These are phyloP conservation scores for Fragaria ananassa DNA, from an alignment of 306 rosid genomes.

Conservation along the genomic window DNA sequence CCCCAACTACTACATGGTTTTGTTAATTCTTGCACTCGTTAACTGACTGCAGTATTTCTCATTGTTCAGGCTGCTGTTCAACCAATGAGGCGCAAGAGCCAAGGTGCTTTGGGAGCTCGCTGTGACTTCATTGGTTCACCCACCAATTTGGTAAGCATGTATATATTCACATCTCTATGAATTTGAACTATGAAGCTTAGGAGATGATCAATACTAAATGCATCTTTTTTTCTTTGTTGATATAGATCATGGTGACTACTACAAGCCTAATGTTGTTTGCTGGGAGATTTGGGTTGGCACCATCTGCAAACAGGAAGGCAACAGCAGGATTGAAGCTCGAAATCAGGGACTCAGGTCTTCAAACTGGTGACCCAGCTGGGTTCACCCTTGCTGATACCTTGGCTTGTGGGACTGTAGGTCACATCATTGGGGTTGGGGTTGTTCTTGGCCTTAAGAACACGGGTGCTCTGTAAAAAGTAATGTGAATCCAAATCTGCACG, in stretches of 20 bases:
- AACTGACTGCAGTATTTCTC: not conserved
- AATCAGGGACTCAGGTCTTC: constrained; percentile 85
- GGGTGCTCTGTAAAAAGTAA: constrained; percentile 54
- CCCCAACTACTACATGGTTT: not conserved
- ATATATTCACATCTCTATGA: not conserved
- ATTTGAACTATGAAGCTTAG: not conserved
- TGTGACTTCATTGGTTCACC: constrained; percentile 85
- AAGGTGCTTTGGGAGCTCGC: constrained; percentile 82
- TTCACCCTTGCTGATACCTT: constrained; percentile 97
- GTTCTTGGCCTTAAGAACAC: constrained; percentile 91
- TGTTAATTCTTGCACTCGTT: not conserved
- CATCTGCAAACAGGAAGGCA: constrained; percentile 90
- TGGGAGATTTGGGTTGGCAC: constrained; percentile 93
- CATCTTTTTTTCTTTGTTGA: not conserved
- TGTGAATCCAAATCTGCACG: not conserved
- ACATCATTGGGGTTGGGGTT: constrained; percentile 92
- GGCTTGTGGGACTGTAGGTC: constrained; percentile 88
- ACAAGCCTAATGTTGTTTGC: constrained; percentile 93
- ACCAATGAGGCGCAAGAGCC: constrained; percentile 63
- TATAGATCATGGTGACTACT: constrained; percentile 74
- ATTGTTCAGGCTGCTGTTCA: constrained; percentile 55
- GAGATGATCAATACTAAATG: not conserved
- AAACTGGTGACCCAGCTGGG: constrained; percentile 95
- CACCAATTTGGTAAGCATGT: constrained; percentile 68
- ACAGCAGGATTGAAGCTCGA: constrained; percentile 92